A percentile compares a stretch with the other conserved stretches of the same genome.
Conservation (phyloP, 345 rosid species). For the Rhizophora mangle region DNA sequence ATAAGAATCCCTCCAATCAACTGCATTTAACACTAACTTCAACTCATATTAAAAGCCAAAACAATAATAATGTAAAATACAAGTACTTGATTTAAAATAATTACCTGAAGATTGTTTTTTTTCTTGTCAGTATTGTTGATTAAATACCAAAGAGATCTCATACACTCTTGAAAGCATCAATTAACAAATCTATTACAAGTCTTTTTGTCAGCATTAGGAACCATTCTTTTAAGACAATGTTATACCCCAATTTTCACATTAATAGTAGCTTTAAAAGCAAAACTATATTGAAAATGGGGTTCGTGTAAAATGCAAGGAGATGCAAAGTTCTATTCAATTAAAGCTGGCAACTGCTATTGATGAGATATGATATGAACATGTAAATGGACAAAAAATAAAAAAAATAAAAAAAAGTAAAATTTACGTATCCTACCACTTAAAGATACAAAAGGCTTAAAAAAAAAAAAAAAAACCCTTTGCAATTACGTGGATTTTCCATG, state of each 20-base stretch:
- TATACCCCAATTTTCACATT: background rate
- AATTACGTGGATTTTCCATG: too few relatives aligned
- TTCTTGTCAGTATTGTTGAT: background rate
- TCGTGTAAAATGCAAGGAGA: background rate
- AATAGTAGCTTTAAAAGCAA: background rate
- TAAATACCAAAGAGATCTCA: background rate
- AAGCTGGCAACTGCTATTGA: too few relatives aligned
- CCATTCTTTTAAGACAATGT: background rate
- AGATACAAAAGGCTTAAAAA: too few relatives aligned
- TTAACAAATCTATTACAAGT: background rate
- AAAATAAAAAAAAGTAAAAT: too few relatives aligned
- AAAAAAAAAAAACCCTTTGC: too few relatives aligned
- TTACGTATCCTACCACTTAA: too few relatives aligned
- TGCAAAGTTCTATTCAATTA: background rate
- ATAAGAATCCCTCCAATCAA: conserved; percentile 1
- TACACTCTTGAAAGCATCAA: background rate
- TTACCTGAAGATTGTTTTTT: background rate
- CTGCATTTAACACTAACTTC: background rate
- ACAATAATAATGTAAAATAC: too few relatives aligned
- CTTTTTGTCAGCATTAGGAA: background rate
- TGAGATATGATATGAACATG: too few relatives aligned
- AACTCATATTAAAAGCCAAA: too few relatives aligned
- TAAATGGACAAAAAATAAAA: too few relatives aligned
- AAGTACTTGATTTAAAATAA: too few relatives aligned
- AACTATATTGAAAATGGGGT: background rate